phyloP scores from a whole-genome alignment of 306 rosid species.

The Lathyrus oleraceus region DNA sequence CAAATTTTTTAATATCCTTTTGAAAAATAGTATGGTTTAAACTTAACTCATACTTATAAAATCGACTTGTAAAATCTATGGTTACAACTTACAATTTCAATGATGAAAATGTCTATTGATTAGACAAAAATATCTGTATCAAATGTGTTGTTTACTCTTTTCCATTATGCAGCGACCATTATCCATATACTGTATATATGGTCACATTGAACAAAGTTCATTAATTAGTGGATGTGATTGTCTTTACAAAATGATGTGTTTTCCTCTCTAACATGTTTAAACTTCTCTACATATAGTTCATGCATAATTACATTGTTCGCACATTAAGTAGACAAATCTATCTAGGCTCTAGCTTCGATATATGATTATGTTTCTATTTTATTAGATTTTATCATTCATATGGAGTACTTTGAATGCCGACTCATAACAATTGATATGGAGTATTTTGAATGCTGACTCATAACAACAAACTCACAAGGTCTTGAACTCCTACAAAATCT shows the following conservation, averaged over 20 bases:
- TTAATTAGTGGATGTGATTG: too few species aligned
- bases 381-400: conserved; percentile 48
- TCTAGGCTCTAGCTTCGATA: conserved; percentile 20
- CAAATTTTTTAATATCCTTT: too few species aligned
- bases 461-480: conserved; percentile 26
- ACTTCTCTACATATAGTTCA: conserved; percentile 30
- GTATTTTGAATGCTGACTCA: conserved; percentile 46
- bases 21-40: too few species aligned
- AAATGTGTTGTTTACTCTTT: too few species aligned
- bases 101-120: too few species aligned
- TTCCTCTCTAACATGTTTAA: conserved; percentile 29
- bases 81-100: too few species aligned
- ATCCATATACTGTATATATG: too few species aligned
- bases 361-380: conserved; percentile 73
- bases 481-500: conserved; percentile 38
- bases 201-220: too few species aligned
- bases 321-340: conserved; percentile 38
- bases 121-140: too few species aligned
- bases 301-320: conserved; percentile 56
- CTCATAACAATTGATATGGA: conserved; percentile 37
- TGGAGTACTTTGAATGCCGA: conserved; percentile 43
- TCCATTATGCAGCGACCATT: too few species aligned
- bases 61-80: too few species aligned
- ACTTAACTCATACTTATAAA: too few species aligned
- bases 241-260: conserved; percentile 20